Percentiles rank a stretch among this genome's conserved stretches.
phyloP scores from a whole-genome alignment of 2,329 filamentous ascomycete species.

The Fusarium azukiicola region DNA sequence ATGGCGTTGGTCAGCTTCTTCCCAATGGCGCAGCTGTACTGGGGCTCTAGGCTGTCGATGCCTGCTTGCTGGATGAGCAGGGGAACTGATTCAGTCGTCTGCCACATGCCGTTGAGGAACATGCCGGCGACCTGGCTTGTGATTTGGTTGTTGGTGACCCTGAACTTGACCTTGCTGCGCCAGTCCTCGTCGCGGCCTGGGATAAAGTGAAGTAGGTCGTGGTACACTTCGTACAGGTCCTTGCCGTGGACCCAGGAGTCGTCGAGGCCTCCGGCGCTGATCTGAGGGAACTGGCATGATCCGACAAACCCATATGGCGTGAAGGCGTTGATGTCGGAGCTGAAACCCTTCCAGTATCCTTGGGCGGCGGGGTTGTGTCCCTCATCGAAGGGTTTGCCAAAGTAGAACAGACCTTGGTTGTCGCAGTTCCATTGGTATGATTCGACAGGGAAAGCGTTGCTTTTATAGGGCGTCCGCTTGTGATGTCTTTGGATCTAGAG shows the following conservation, averaged over 20 bases:
- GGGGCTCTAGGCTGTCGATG: slow-evolving; percentile 87
- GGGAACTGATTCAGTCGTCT: slow-evolving; percentile 64
- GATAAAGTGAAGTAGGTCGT: slow-evolving; percentile 84
- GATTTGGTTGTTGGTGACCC: slow-evolving; percentile 91
- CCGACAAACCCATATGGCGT: slow-evolving; percentile 84
- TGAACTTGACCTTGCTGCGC: slow-evolving; percentile 75
- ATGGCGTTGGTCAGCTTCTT: slow-evolving; percentile 66
- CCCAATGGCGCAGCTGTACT: slow-evolving; percentile 82
- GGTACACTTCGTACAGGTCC: slow-evolving; percentile 90
- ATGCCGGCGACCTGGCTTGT: slow-evolving; percentile 90
- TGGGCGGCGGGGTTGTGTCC: slow-evolving; percentile 70
- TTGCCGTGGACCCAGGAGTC: slow-evolving; percentile 88
- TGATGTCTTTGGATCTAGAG: slow-evolving; percentile 89
- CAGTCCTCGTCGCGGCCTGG: slow-evolving; percentile 72
- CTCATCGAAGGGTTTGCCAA: slow-evolving; percentile 75
- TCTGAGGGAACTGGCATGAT: slow-evolving; percentile 90
- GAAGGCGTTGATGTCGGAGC: slow-evolving; percentile 83
- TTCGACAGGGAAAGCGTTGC: slow-evolving; percentile 88
- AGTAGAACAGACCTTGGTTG: slow-evolving; percentile 85
- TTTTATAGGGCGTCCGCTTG: slow-evolving; percentile 90
- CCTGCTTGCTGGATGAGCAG: slow-evolving; percentile 72
- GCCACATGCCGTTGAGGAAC: slow-evolving; percentile 86
- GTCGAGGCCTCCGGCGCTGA: slow-evolving; percentile 85
- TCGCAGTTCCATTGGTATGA: slow-evolving; percentile 87
- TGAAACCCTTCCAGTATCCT: slow-evolving; percentile 84